Base-by-base conservation (phyloP, 495 filamentous ascomycete genomes). In the Clohesyomyces aquaticus region DNA sequence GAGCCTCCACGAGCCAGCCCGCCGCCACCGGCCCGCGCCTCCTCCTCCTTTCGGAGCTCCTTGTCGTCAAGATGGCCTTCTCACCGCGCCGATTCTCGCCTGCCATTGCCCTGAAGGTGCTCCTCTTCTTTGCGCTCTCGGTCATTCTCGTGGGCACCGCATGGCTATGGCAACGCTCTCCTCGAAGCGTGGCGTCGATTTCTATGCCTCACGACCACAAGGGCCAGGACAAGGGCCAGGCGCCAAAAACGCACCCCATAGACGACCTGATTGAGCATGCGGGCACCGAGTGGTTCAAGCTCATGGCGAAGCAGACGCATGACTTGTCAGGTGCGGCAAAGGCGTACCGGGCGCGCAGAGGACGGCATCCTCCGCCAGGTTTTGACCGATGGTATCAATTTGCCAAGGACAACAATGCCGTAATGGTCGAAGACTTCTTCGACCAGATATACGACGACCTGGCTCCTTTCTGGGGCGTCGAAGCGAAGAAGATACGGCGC, bases 381-480 rank as follows among this genome's bases (percentile, higher is more conserved):
- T 77, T 77, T 63, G 73, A 75, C 49, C 47, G 23, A 25, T 77
- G 74, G 75, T 67, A 71, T 63, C 26, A 59, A 11, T 75, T 63
- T 52, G 74, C 75, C 18, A 67, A 72, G 50, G 68, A 71, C 38
- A 26, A 72, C 42, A 55, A 65, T 21, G 73, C 71, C 19, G 22
- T 76, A 25, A 68, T 77, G 4, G 62, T 75, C 4, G 75, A 77
- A 55, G 70, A 72, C 46, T 73, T 76, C 60, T 78, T 75, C 65
- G 75, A 77, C 63, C 75, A 73, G 55, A 76, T 77, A 27, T 76
- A 77, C 55, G 48, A 74, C 41, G 75, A 77, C 61, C 32, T 76
- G 16, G 58, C 22, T 1, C 75, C 75, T 10, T 76, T 77, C 66
- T 77, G 75, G 74, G 74, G 66, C 43, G 43, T 76, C 11, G 56